Percentiles rank a stretch among this genome's conserved stretches.
Evolutionary conservation across 1,139 yeast species (phyloP).

Genomic region (Kodamaea sp.): DNA sequence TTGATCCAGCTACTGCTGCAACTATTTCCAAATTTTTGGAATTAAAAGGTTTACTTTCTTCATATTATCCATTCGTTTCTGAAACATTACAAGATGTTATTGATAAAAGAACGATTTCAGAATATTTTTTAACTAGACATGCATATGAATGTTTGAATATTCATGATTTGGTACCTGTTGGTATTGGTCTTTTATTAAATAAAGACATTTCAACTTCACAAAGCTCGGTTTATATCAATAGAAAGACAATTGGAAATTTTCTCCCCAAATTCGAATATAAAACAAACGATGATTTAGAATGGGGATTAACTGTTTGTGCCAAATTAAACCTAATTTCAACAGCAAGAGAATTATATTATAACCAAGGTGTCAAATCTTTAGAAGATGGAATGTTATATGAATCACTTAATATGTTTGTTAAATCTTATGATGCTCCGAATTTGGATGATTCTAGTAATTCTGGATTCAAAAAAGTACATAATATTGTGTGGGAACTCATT

Average conservation of each 20-base stretch:
- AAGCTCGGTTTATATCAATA: constrained; percentile 22
- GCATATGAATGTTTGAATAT: constrained; percentile 53
- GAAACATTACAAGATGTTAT: constrained; percentile 5
- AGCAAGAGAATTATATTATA: constrained; percentile 48
- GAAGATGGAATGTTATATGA: constrained; percentile 53
- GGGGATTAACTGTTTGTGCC: constrained; percentile 63
- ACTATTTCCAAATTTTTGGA: constrained; percentile 62
- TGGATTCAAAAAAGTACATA: constrained; percentile 39
- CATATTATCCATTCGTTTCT: constrained; percentile 34
- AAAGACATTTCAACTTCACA: constrained; percentile 24
- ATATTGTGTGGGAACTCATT: constrained; percentile 41
- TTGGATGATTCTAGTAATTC: constrained; percentile 18
- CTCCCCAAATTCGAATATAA: constrained; percentile 58
- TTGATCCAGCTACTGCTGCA: constrained; percentile 68
- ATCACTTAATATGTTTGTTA: constrained; percentile 64
- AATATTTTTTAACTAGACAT: constrained; percentile 56
- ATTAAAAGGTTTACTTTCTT: constrained; percentile 55
- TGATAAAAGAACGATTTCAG: constrained; percentile 47
- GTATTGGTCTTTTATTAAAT: constrained; percentile 51
- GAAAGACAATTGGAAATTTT: constrained; percentile 52
- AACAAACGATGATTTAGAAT: constrained; percentile 74
- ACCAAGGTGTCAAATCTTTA: constrained; percentile 38
- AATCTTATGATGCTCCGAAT: constrained; percentile 51
- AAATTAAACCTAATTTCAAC: constrained; percentile 46
- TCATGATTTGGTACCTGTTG: constrained; percentile 59